Percentiles rank a stretch among this genome's conserved stretches.
Conservation (phyloP, 805 yeast genomes). For the Candida ortonii region DNA sequence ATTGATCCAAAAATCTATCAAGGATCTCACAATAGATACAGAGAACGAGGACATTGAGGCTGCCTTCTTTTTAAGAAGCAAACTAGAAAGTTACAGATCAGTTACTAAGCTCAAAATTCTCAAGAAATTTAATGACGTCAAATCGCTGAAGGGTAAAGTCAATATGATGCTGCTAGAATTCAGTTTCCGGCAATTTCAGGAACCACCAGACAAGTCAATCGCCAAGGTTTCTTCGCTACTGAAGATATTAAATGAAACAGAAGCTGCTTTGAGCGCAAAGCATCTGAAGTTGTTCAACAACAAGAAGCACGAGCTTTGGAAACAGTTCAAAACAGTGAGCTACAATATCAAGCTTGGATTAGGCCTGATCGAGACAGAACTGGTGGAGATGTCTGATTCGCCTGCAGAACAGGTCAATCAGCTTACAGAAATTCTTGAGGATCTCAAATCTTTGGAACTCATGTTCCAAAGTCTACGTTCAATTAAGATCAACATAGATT, state of each 20-base stretch:
- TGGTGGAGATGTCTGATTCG: slow-evolving; percentile 25
- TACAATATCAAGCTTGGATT: slow-evolving; percentile 18
- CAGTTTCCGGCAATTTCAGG: slow-evolving; percentile 17
- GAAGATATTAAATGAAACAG: slow-evolving; percentile 20
- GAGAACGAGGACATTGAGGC: slow-evolving; percentile 2
- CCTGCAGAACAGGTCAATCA: slow-evolving; percentile 37
- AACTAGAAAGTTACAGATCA: slow-evolving; percentile 10
- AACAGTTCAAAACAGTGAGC: slow-evolving; percentile 26
- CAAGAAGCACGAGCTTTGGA: slow-evolving; percentile 25
- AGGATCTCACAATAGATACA: slow-evolving; percentile 9
- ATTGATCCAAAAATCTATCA: slow-evolving; percentile 13
- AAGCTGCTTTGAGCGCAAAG: slow-evolving; percentile 29
- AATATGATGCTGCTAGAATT: slow-evolving; percentile 19
- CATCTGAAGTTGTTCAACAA: slow-evolving; percentile 35
- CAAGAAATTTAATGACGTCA: slow-evolving; percentile 15
- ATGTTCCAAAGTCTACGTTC: slow-evolving; percentile 26
- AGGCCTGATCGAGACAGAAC: slow-evolving; percentile 19
- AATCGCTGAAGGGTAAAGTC: slow-evolving; percentile 18
- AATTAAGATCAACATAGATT: slow-evolving; percentile 13
- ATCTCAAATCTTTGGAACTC: slow-evolving; percentile 34
- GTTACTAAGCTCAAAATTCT: slow-evolving; percentile 13
- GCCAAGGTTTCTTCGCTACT: slow-evolving; percentile 4
- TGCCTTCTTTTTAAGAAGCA: slow-evolving; percentile 3
- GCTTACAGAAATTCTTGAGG: slow-evolving; percentile 34
- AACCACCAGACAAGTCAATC: slow-evolving; percentile 18